Evolutionary conservation across 371 early-diverging fungal species (phyloP).

Genomic region (Rhizomucor miehei): DNA sequence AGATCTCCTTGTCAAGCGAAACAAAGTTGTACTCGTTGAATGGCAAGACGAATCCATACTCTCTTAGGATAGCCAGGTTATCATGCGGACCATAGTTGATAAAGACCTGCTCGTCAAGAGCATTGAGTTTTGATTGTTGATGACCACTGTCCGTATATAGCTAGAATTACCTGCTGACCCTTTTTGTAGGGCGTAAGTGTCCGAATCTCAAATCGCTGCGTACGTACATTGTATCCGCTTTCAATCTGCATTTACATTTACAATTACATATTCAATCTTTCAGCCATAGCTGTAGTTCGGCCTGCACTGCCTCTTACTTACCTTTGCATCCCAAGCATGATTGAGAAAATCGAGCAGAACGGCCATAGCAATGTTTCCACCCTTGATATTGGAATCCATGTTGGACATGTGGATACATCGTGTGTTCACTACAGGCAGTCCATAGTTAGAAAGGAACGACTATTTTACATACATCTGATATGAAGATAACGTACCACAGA

Average conservation of each 20-base stretch:
- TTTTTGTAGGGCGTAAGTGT: constrained; percentile 53
- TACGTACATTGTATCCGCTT: constrained; percentile 47
- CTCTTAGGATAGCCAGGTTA: constrained; percentile 55
- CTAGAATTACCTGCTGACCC: constrained; percentile 58
- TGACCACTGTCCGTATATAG: too few species aligned
- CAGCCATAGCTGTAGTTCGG: too few species aligned
- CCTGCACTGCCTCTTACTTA: too few species aligned
- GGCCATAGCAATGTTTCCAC: constrained; percentile 56
- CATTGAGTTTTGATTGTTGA: too few species aligned
- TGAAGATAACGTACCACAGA: constrained; percentile 45
- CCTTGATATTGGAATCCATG: constrained; percentile 37
- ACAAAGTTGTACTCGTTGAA: constrained; percentile 53
- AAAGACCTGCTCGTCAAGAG: constrained; percentile 26
- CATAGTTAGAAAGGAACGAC: not conserved
- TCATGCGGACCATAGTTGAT: constrained; percentile 64
- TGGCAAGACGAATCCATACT: constrained; percentile 58
- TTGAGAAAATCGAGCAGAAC: constrained; percentile 64
- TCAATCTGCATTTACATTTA: constrained; percentile 42
- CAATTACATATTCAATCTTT: too few species aligned
- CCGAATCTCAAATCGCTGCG: constrained; percentile 54
- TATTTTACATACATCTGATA: not conserved
- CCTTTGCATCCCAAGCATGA: constrained; percentile 56
- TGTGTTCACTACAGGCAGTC: constrained; percentile 58
- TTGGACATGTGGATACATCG: constrained; percentile 59
- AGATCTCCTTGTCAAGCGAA: constrained; percentile 46